Evolutionary conservation across 345 rosid genomes (phyloP), one percentile per base, ranked within the genome.

Genomic region (Lumnitzera littorea): DNA sequence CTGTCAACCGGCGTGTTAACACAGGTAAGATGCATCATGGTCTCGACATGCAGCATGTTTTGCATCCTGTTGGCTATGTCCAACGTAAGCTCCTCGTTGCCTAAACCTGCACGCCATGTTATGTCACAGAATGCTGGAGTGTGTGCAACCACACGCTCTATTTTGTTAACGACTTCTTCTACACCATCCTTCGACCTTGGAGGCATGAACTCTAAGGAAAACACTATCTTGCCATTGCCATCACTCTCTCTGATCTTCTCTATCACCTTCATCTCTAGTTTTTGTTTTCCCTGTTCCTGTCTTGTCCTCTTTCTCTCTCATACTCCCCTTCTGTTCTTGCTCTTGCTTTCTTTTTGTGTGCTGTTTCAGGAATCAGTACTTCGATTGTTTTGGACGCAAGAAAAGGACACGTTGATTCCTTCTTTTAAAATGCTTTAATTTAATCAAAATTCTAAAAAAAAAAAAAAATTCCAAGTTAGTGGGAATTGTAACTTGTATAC

Each of bases 1-100:
- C 85, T 84, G 72, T 91, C 88, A 1, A 95, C 78, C 0, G 96
- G 99, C 99, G 91, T 95, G 71, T 95, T 95, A 31, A 96, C 88
- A 61, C 99, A 95, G 51, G 99, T 91, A 58, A 95, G 92, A 61
- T 95, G 99, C 99, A 95, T 95, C 99, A 95, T 91, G 23, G 95
- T 79, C 86, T 95, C 97, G 0, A 95, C 96, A 63, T 97, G 91
- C 63, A 95, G 66, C 15, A 76, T 80, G 72, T 91, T 95, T 85
- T 95, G 99, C 99, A 95, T 95, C 88, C 67, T 74, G 56, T 88
- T 86, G 56, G 96, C 96, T 70, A 95, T 95, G 58, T 95, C 95
- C 5, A 95, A 81, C 6, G 97, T 95, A n/a, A 95, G 82, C 69
- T 95, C 97, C 0, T 96, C 99, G 48, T 97, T 91, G 67, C 97